Evolutionary conservation across 208 protist species (phyloP).

Genomic region (Jaenimonas drosophilae): DNA sequence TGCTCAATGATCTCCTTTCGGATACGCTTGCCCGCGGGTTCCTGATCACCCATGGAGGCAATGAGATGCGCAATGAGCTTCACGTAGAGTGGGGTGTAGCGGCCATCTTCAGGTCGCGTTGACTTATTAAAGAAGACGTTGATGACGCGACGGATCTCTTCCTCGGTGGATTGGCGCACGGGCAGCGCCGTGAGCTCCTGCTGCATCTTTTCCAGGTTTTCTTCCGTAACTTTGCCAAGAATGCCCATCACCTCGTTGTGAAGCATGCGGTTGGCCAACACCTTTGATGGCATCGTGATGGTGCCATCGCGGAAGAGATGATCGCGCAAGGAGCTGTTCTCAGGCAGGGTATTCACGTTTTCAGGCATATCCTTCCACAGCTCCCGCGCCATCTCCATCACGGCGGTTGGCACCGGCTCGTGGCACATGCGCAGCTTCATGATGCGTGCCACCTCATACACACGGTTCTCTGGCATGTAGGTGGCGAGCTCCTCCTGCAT

Average conservation of each 20-base stretch:
- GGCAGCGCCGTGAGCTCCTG: slow-evolving; percentile 58
- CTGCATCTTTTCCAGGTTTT: slow-evolving; percentile 66
- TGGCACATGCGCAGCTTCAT: slow-evolving; percentile 26
- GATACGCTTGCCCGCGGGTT: slow-evolving; percentile 55
- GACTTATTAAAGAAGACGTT: slow-evolving; percentile 82
- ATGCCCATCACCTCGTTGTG: slow-evolving; percentile 85
- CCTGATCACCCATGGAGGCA: slow-evolving; percentile 46
- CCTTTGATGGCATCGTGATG: slow-evolving; percentile 44
- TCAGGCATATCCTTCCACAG: slow-evolving; percentile 78
- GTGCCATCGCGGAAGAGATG: slow-evolving; percentile 54
- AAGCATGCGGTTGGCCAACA: slow-evolving; percentile 64
- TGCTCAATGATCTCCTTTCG: slow-evolving; percentile 58
- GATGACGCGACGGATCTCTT: slow-evolving; percentile 79
- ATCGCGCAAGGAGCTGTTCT: slow-evolving; percentile 56
- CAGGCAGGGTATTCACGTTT: slow-evolving; percentile 36
- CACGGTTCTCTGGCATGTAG: slow-evolving; percentile 42
- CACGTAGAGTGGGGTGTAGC: slow-evolving; percentile 71
- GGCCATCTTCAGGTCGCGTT: slow-evolving; percentile 62
- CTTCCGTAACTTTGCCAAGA: slow-evolving; percentile 63
- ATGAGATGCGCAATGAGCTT: slow-evolving; percentile 69
- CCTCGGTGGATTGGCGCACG: slow-evolving; percentile 75
- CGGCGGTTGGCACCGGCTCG: slow-evolving; percentile 18
- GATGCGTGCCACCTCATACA: slow-evolving; percentile 60
- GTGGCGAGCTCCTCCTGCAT: slow-evolving; percentile 1
- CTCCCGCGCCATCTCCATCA: slow-evolving; percentile 36